Evolutionary conservation across 108 stramenopile genomes (phyloP).

Genomic region (Pinguiococcus pyrenoidosus): DNA sequence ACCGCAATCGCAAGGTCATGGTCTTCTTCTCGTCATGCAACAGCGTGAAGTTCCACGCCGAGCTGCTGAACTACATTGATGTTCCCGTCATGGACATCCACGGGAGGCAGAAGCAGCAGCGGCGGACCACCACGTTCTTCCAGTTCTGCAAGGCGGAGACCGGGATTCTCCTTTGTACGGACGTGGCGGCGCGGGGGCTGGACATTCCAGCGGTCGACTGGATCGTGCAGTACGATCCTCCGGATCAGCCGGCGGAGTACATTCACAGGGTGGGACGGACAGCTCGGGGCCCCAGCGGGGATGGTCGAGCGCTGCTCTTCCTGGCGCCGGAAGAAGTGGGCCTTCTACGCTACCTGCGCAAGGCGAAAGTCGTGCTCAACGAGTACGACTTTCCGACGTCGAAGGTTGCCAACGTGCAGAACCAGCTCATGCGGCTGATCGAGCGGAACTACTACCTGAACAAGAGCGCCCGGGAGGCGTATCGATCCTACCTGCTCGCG

Average conservation of each 20-base stretch:
- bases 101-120: constrained; percentile 95
- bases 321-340: constrained; percentile 94
- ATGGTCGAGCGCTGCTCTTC: constrained; percentile 89
- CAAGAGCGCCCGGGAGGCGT: constrained; percentile 84
- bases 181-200: constrained; percentile 93
- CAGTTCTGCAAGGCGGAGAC: constrained; percentile 82
- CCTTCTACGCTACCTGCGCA: constrained; percentile 83
- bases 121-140: constrained; percentile 95
- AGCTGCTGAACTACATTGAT: constrained; percentile 96
- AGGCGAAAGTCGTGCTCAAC: constrained; percentile 84
- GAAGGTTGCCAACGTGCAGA: constrained; percentile 86
- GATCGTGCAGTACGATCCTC: constrained; percentile 98
- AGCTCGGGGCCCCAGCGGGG: constrained; percentile 75
- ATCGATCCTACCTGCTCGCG: constrained; percentile 82
- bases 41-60: constrained; percentile 94
- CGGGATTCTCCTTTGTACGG: constrained; percentile 93
- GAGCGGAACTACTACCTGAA: constrained; percentile 98
- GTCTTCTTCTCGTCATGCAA: constrained; percentile 98
- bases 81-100: constrained; percentile 94
- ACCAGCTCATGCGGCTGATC: constrained; percentile 78
- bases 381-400: constrained; percentile 93
- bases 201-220: constrained; percentile 96
- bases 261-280: constrained; percentile 67
- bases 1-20: constrained; percentile 94
- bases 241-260: constrained; percentile 97